A percentile compares a stretch with the other conserved stretches of the same genome.
These are phyloP conservation scores for Hippophae gyantsensis DNA, from an alignment of 306 rosid genomes.

Conservation along the genomic window DNA sequence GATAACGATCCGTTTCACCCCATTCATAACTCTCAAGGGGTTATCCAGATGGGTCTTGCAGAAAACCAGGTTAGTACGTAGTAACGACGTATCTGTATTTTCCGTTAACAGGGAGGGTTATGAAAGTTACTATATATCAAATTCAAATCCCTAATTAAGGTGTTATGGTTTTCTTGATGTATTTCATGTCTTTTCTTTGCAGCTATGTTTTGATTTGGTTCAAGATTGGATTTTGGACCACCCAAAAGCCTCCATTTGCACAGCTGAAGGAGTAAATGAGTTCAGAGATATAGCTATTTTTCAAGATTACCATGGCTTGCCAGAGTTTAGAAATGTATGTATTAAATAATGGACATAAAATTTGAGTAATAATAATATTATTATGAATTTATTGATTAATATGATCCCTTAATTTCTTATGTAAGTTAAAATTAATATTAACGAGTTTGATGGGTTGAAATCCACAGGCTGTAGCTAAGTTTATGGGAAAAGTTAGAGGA, in stretches of 20 bases:
- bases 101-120: too few species aligned
- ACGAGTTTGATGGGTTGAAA: not conserved
- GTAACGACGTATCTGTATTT: not conserved
- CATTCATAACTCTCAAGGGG: conserved; percentile 49
- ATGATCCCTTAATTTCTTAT: not conserved
- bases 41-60: conserved; percentile 88
- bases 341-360: not conserved
- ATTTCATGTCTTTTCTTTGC: conserved; percentile 10
- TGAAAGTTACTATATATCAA: too few species aligned
- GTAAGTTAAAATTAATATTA: not conserved
- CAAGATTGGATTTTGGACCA: conserved; percentile 46
- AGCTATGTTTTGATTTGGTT: conserved; percentile 53
- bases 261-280: conserved; percentile 39
- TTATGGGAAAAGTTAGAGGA: conserved; percentile 66
- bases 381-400: not conserved
- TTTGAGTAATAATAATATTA: too few species aligned
- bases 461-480: conserved; percentile 69
- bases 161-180: not conserved
- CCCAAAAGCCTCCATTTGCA: conserved; percentile 76
- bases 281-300: conserved; percentile 54
- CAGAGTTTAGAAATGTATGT: conserved; percentile 63
- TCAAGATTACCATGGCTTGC: conserved; percentile 80
- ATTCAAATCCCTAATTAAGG: not conserved
- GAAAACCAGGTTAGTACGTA: conserved; percentile 72
- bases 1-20: conserved; percentile 56